These are phyloP conservation scores for Trypanosoma theileri DNA, from an alignment of 208 protist genomes.

Conservation along the genomic window DNA sequence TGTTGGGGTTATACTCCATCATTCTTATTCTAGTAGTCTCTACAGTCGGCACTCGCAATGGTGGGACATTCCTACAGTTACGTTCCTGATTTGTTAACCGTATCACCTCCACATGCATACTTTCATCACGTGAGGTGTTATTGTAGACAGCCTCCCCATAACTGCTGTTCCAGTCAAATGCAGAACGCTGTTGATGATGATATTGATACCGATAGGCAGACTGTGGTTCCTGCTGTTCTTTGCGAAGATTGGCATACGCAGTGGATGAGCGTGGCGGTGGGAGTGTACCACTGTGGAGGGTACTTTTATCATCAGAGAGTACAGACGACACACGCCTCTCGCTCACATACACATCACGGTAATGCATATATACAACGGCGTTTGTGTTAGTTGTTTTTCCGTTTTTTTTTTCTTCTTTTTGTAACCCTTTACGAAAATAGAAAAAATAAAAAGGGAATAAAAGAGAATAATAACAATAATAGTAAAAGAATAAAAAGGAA, in stretches of 20 bases:
- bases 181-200: neutral
- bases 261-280: slow-evolving; percentile 12
- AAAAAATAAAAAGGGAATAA: slow-evolving; percentile 10
- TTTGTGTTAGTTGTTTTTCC: neutral
- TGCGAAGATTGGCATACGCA: neutral
- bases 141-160: neutral
- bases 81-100: slow-evolving; percentile 2
- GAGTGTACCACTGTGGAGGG: slow-evolving; percentile 19
- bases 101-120: neutral
- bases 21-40: too few relatives aligned
- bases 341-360: neutral
- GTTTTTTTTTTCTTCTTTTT: neutral
- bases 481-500: too few relatives aligned
- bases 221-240: too few relatives aligned
- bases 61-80: too few relatives aligned
- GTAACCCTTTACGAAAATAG: neutral
- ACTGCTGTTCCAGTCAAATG: slow-evolving; percentile 4
- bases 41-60: too few relatives aligned
- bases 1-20: too few relatives aligned
- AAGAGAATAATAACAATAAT: neutral
- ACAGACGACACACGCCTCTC: neutral
- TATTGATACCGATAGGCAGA: too few relatives aligned
- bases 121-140: neutral
- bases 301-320: neutral
- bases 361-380: neutral